These are phyloP conservation scores for Ustilago nuda DNA, from an alignment of 1,284 basidiomycete species.

Conservation along the genomic window DNA sequence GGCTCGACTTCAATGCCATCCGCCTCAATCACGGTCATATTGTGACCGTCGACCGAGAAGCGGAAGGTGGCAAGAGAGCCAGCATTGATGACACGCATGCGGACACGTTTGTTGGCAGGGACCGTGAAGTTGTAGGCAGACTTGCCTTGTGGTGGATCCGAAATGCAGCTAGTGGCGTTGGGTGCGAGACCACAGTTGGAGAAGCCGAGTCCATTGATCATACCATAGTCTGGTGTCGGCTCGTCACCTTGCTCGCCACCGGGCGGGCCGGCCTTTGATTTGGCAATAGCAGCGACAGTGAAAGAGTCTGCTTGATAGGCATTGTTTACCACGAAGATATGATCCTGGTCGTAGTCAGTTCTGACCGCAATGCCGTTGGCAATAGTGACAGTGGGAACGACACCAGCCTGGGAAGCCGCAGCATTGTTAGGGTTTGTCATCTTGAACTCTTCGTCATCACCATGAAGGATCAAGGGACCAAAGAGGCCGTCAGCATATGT, in stretches of 20 bases:
- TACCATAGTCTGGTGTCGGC: constrained; percentile 70
- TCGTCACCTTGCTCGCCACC: constrained; percentile 54
- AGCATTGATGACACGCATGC: constrained; percentile 73
- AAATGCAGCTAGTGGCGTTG: constrained; percentile 45
- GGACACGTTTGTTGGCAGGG: constrained; percentile 70
- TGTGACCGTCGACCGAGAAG: constrained; percentile 72
- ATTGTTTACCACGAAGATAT: constrained; percentile 57
- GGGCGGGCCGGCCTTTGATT: constrained; percentile 39
- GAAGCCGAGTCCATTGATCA: constrained; percentile 72
- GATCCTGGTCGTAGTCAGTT: constrained; percentile 60
- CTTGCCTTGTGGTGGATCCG: constrained; percentile 29
- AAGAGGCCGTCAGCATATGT: constrained; percentile 63
- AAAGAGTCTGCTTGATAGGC: constrained; percentile 54
- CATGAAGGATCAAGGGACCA: constrained; percentile 68
- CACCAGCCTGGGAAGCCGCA: background rate
- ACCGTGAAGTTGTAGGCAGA: constrained; percentile 53
- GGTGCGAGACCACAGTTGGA: constrained; percentile 65
- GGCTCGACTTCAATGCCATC: constrained; percentile 72
- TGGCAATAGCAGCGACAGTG: constrained; percentile 56
- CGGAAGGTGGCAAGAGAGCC: constrained; percentile 47
- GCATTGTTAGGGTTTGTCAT: constrained; percentile 28
- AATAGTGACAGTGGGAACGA: constrained; percentile 11
- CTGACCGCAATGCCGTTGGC: constrained; percentile 37
- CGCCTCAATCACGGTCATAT: constrained; percentile 72
- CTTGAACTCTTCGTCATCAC: constrained; percentile 57